Percentiles rank a stretch among this genome's conserved stretches.
Conservation (phyloP, 345 rosid genomes). For the Salix caprea region DNA sequence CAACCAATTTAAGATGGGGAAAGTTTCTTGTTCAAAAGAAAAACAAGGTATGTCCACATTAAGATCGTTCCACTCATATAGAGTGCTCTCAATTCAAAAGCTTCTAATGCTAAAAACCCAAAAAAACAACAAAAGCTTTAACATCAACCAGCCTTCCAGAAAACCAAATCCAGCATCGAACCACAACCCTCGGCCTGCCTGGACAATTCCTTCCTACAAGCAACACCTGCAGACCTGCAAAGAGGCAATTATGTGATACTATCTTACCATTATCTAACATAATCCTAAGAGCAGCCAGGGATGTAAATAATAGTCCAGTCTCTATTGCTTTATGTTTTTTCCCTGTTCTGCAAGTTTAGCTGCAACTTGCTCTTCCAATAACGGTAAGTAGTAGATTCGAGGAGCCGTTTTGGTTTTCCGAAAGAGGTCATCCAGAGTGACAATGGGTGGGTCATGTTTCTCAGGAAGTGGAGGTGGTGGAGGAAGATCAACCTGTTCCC, state of each 20-base stretch:
- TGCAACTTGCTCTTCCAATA: conserved; percentile 85
- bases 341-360: conserved; percentile 55
- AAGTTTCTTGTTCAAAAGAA: conserved; percentile 17
- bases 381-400: conserved; percentile 88
- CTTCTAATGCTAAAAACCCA: conserved; percentile 22
- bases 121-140: conserved; percentile 15
- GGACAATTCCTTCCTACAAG: conserved; percentile 25
- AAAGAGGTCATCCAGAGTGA: conserved; percentile 91
- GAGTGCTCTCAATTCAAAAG: conserved; percentile 19
- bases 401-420: conserved; percentile 91
- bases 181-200: conserved; percentile 22
- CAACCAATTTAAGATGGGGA: background rate
- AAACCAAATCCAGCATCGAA: conserved; percentile 24
- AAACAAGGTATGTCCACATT: conserved; percentile 17
- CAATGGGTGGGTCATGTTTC: conserved; percentile 77
- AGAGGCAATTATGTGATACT: conserved; percentile 36
- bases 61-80: conserved; percentile 12
- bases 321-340: conserved; percentile 39
- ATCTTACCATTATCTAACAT: conserved; percentile 35
- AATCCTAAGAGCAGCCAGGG: conserved; percentile 22
- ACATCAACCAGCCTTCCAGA: conserved; percentile 23
- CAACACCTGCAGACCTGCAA: conserved; percentile 50
- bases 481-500: conserved; percentile 54
- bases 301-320: conserved; percentile 22
- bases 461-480: conserved; percentile 63